Base-by-base conservation (phyloP, 2,329 filamentous ascomycete species). In the Trichophaea hybrida region DNA sequence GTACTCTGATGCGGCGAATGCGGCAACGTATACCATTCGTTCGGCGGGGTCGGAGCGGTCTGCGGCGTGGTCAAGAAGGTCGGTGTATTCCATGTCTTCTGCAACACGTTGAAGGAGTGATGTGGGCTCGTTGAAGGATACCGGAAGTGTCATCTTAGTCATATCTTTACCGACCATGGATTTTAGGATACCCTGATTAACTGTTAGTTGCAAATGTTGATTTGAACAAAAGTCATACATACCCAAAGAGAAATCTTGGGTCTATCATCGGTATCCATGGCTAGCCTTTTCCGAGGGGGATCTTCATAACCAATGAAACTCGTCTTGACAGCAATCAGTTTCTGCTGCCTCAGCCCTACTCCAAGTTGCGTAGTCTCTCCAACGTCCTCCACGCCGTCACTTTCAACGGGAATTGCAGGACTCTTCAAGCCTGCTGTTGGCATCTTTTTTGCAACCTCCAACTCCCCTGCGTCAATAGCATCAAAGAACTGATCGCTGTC, bases 141-240 rank as follows among this genome's bases (percentile, higher is more conserved):
- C 93, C 0, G 93, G 93, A 17, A 98, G 76, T 0, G 93, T 97
- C 91, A 98, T 98, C 76, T 94, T 97, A 40, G 93, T 97, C 93
- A 98, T 97, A 70, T 98, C 93, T 72, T 98, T 97, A 64, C 93
- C 93, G 73, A 98, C 95, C 93, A 98, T 97, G 24, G 91, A 97
- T 75, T 97, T 98, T 64, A 98, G 76, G 67, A 98, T 96, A 66
- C 86, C 85, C 90, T 96, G 65, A 43, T 57, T 57, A 33, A 40
- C 10, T 59, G 17, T 62, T 13, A 48, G 57, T 73, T 63, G 74
- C 67, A 31, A 50, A 55, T 6, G 40, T 17, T 51, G 7, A 44
- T 46, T 37, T 35, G 31, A 31, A 53, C 24, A 7, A 33, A 38
- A 38, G 58, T 50, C 10, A 33, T 49, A 75, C 85, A 74, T 80